Evolutionary conservation across 2,329 filamentous ascomycete species (phyloP).

Genomic region (Colletotrichum cuscutae): DNA sequence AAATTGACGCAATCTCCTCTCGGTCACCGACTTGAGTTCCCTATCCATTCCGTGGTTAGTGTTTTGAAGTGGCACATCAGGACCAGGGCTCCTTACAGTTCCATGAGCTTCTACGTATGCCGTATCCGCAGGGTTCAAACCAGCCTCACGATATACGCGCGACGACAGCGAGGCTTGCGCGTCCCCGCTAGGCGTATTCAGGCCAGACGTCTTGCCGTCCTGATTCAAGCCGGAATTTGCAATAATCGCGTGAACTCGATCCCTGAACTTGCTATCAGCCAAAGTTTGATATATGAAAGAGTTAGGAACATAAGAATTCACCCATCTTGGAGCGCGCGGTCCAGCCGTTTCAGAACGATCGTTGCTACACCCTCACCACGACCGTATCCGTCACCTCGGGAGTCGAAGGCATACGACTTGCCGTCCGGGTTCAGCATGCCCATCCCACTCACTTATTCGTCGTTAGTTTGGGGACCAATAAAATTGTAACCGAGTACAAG

Average conservation of each 20-base stretch:
- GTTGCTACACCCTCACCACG: conserved; percentile 35
- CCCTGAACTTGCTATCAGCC: conserved; percentile 37
- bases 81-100: conserved; percentile 46
- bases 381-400: neutral
- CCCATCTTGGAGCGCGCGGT: conserved; percentile 50
- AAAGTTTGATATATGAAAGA: too few species aligned
- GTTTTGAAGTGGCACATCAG: too few species aligned
- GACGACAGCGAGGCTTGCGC: conserved; percentile 48
- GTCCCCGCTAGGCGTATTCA: conserved; percentile 44
- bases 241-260: conserved; percentile 50
- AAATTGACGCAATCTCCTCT: conserved; percentile 60
- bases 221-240: conserved; percentile 46
- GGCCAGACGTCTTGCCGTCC: conserved; percentile 54
- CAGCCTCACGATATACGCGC: conserved; percentile 44
- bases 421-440: neutral
- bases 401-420: neutral
- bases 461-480: too few species aligned
- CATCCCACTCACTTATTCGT: neutral
- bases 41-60: too few species aligned
- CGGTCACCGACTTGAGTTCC: conserved; percentile 65
- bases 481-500: too few species aligned
- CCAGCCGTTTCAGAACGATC: conserved; percentile 58
- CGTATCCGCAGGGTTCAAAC: conserved; percentile 38
- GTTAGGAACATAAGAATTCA: too few species aligned
- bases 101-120: conserved; percentile 58